These are phyloP conservation scores for Neonectria neomacrospora DNA, from an alignment of 2,329 filamentous ascomycete genomes.

Conservation along the genomic window DNA sequence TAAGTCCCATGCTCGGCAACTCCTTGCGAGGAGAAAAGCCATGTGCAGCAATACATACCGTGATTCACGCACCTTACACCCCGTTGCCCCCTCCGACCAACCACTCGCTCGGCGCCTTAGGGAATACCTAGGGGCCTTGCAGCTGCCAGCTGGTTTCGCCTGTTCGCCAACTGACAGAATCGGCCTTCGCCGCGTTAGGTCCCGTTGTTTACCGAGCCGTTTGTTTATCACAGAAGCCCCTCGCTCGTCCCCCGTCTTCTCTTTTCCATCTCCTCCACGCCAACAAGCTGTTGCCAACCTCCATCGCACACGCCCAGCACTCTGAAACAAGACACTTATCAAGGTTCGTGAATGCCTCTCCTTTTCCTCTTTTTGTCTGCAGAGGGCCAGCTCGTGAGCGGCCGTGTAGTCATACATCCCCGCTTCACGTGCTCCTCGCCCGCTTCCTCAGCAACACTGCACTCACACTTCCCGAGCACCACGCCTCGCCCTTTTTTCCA, in stretches of 20 bases:
- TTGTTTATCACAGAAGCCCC: slow-evolving; percentile 14
- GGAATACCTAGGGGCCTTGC: slow-evolving; percentile 3
- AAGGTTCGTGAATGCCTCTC: slow-evolving; percentile 8
- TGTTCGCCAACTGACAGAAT: slow-evolving; percentile 19
- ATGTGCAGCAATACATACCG: neutral
- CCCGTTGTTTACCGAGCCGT: slow-evolving; percentile 7
- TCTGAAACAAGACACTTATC: neutral
- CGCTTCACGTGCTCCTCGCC: neutral
- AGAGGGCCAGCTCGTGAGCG: neutral
- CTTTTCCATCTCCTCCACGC: neutral
- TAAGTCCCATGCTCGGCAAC: no score
- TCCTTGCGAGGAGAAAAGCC: neutral
- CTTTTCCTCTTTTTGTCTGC: neutral
- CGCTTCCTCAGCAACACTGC: neutral
- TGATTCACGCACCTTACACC: slow-evolving; percentile 12
- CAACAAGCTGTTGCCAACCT: neutral
- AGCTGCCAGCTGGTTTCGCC: slow-evolving; percentile 4
- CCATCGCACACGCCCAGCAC: neutral
- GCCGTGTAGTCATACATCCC: neutral
- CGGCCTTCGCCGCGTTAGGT: neutral
- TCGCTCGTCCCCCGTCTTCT: neutral
- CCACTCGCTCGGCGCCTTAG: neutral
- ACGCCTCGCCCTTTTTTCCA: slow-evolving; percentile 7
- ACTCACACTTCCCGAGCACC: neutral
- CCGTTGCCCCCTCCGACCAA: slow-evolving; percentile 1